Conservation (phyloP, 768 basidiomycete genomes). For the Leccinum variicolor region DNA sequence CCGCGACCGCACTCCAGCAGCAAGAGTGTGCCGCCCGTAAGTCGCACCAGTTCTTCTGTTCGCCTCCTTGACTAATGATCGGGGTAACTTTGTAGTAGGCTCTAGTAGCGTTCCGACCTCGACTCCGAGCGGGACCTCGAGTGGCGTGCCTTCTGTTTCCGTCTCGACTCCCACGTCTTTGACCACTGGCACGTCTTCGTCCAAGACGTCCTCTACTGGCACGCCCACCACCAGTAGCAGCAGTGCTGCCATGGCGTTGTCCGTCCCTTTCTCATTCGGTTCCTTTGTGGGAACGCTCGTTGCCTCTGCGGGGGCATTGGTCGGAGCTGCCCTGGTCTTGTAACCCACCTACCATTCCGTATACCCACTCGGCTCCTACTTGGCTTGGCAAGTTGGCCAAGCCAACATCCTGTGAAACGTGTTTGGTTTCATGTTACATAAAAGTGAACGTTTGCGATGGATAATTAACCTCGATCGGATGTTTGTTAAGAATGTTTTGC, state of each 20-base stretch:
- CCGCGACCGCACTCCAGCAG: slow-evolving; percentile 32
- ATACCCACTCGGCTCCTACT: background rate
- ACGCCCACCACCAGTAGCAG: background rate
- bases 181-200: no score
- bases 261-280: slow-evolving; percentile 15
- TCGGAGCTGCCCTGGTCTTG: slow-evolving; percentile 25
- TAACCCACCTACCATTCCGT: background rate
- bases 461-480: background rate
- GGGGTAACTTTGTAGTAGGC: background rate
- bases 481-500: background rate
- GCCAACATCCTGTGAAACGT: background rate
- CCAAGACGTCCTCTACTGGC: background rate
- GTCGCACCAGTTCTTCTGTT: background rate
- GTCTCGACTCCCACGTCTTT: background rate
- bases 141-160: no score
- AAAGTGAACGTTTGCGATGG: background rate
- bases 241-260: slow-evolving; percentile 18
- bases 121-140: background rate
- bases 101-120: background rate
- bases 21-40: slow-evolving; percentile 30
- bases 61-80: background rate
- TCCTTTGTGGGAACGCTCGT: slow-evolving; percentile 20
- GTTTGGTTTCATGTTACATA: background rate
- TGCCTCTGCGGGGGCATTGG: slow-evolving; percentile 23
- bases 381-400: background rate